Base-by-base conservation (phyloP, 2,329 filamentous ascomycete species). In the Alternaria brassicicola region DNA sequence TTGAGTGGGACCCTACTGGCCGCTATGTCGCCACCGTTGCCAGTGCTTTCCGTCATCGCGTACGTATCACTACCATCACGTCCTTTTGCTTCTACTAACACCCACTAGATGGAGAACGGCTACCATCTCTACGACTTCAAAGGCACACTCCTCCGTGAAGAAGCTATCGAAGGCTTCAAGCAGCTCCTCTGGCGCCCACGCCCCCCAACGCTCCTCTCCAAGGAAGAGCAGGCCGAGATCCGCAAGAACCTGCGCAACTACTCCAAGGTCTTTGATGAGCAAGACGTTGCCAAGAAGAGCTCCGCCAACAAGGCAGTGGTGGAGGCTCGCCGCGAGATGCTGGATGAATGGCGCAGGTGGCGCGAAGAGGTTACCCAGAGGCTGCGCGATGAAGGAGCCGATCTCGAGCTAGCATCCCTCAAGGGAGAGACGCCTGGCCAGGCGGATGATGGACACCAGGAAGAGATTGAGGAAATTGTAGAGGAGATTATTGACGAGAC, bases 181-280 rank as follows among this genome's bases (percentile, higher is more conserved):
- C 95, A 99, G 80, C 92, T 93, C 81, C 80, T 91, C 63, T 99
- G 95, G 95, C 90, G 95, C 42, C 95, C 95, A 19, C 90, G 95
- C 41, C 95, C 95, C 19, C 78, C 91, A 7, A 95, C 92, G n/a
- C 87, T 99, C 63, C 89, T 99, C 57, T 89, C 86, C 78, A 97
- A 97, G 82, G 94, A 98, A 64, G 94, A 99, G 84, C 95, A 98
- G 83, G 96, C 97, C 85, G 86, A 90, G 73, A 92, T 98, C 73
- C 94, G 96, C 83, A 97, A 97, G 87, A 99, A 97, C 81, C 88
- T 99, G 54, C 91, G 94, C 69, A 95, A 98, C 80, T 99, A 97
- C 87, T 92, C 89, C 78, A 91, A 92, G 76, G 84, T 91, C 66
- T 99, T 99, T 78, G 95, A 99, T 70, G 92, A 97, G 81, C 90